Percentiles rank a stretch among this genome's conserved stretches.
Conservation (phyloP, 2,329 filamentous ascomycete species). For the Tolypocladium amazonense region DNA sequence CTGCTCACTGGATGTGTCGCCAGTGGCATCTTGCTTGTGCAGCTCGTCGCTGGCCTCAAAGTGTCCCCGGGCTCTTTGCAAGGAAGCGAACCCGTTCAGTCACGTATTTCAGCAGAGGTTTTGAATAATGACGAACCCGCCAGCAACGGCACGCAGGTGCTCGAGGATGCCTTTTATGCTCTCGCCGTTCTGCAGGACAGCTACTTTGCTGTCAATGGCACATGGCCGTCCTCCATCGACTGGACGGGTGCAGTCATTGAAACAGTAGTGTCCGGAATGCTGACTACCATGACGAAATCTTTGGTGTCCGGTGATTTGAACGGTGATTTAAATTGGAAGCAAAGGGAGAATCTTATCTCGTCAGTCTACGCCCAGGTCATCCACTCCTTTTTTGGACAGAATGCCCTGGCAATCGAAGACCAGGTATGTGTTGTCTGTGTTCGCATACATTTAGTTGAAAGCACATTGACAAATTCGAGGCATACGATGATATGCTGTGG, state of each 20-base stretch:
- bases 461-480: constrained; percentile 31
- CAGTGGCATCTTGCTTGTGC: neutral
- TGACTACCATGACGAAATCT: constrained; percentile 59
- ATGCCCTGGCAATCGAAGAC: constrained; percentile 61
- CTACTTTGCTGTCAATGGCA: constrained; percentile 72
- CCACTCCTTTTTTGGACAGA: constrained; percentile 79
- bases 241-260: constrained; percentile 85
- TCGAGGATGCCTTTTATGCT: constrained; percentile 47
- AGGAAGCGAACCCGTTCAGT: neutral
- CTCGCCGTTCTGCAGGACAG: constrained; percentile 65
- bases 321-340: constrained; percentile 28
- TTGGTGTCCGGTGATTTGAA: constrained; percentile 26
- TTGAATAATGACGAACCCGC: no score
- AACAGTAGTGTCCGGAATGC: constrained; percentile 65
- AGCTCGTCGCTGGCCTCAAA: neutral
- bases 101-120: neutral
- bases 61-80: neutral
- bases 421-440: constrained; percentile 26
- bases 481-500: constrained; percentile 93
- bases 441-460: no score
- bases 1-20: neutral
- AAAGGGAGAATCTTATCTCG: constrained; percentile 70
- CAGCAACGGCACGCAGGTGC: constrained; percentile 10
- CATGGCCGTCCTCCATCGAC: constrained; percentile 79
- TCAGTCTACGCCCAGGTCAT: constrained; percentile 68